A percentile compares a stretch with the other conserved stretches of the same genome.
Conservation (phyloP, 345 rosid genomes). For the Erodium maritimum region DNA sequence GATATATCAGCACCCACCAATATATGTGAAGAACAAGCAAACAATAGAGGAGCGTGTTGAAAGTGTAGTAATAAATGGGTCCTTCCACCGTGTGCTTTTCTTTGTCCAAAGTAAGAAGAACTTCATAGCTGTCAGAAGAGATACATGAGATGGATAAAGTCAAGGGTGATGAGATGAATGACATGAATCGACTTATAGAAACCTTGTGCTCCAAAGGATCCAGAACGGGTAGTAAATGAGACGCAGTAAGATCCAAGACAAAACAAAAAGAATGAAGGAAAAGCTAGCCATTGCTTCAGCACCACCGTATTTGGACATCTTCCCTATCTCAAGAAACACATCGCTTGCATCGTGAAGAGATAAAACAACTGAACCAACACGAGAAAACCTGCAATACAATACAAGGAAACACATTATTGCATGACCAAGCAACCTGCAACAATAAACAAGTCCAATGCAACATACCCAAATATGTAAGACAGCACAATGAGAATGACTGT, state of each 20-base stretch:
- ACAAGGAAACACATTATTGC: neutral
- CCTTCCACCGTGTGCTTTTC: constrained; percentile 50
- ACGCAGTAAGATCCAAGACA: constrained; percentile 83
- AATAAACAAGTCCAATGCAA: neutral
- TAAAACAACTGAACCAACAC: constrained; percentile 81
- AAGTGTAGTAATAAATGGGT: constrained; percentile 57
- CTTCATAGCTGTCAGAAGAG: constrained; percentile 45
- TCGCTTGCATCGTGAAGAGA: constrained; percentile 98
- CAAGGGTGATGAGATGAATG: neutral
- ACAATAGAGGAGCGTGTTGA: constrained; percentile 61
- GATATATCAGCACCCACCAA: constrained; percentile 84
- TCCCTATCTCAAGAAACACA: constrained; percentile 84
- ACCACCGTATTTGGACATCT: constrained; percentile 87
- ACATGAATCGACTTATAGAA: constrained; percentile 12
- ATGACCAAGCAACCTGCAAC: neutral
- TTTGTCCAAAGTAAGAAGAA: constrained; percentile 48
- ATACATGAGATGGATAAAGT: neutral
- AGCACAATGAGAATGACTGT: constrained; percentile 64
- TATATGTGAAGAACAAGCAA: constrained; percentile 72
- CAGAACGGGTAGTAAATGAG: constrained; percentile 91
- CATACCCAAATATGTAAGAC: constrained; percentile 71
- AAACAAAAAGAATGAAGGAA: constrained; percentile 65
- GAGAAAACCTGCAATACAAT: constrained; percentile 52
- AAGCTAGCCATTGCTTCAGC: constrained; percentile 66
- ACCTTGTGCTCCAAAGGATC: constrained; percentile 99